Percentiles rank a stretch among this genome's conserved stretches.
Conservation (phyloP, 352 stramenopile genomes). For the Globisporangium ultimum region DNA sequence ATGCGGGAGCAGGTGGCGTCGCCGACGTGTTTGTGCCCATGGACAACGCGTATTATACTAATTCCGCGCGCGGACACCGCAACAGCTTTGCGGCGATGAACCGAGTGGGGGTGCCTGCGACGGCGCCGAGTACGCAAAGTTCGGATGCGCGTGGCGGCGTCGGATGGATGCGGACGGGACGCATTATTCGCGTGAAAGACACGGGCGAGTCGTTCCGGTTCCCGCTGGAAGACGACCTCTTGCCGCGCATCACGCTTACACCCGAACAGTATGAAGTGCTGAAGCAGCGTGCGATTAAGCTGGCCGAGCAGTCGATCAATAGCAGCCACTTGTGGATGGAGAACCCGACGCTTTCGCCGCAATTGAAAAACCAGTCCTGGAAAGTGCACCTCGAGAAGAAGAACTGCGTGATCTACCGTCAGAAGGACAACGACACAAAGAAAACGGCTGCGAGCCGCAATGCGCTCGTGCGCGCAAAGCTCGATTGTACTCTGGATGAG, state of each 20-base stretch:
- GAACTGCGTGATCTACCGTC: slow-evolving; percentile 67
- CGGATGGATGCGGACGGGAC: slow-evolving; percentile 64
- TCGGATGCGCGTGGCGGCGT: slow-evolving; percentile 37
- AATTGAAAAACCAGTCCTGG: slow-evolving; percentile 59
- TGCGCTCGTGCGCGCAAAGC: slow-evolving; percentile 52
- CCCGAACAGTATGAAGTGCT: slow-evolving; percentile 25
- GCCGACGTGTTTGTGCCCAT: slow-evolving; percentile 4
- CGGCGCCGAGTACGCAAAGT: neutral
- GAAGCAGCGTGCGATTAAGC: slow-evolving; percentile 23
- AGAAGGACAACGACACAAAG: slow-evolving; percentile 35
- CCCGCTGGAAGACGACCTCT: slow-evolving; percentile 55
- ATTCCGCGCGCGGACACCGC: slow-evolving; percentile 23
- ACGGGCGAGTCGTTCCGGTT: slow-evolving; percentile 71
- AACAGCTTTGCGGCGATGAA: slow-evolving; percentile 18
- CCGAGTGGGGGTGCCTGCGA: neutral
- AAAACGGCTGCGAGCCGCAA: slow-evolving; percentile 35
- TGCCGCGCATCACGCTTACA: slow-evolving; percentile 39
- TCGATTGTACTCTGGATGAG: slow-evolving; percentile 71
- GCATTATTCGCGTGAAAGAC: slow-evolving; percentile 69
- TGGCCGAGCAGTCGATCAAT: slow-evolving; percentile 43
- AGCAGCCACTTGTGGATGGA: slow-evolving; percentile 58
- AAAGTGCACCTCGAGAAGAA: slow-evolving; percentile 71
- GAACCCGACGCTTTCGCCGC: slow-evolving; percentile 54
- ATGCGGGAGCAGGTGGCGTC: neutral
- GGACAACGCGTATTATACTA: slow-evolving; percentile 12